phyloP scores from a whole-genome alignment of 352 stramenopile genomes.

The Thalassiosira mediterranea region DNA sequence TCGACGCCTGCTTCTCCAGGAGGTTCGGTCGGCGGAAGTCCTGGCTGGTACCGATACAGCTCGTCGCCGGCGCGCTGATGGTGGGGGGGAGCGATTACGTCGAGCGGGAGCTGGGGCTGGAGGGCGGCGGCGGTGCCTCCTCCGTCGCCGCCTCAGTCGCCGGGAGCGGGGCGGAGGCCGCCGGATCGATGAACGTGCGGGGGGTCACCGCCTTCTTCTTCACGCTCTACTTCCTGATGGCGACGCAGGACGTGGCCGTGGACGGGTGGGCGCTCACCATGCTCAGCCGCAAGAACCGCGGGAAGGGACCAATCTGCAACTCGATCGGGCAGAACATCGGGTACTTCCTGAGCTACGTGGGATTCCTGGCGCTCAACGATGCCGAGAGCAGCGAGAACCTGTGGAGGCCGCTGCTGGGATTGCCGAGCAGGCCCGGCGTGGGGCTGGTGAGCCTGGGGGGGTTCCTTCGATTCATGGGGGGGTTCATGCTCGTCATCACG shows the following conservation, averaged over 20 bases:
- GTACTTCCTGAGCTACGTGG: constrained; percentile 97
- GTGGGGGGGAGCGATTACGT: constrained; percentile 86
- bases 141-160: background rate
- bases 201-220: constrained; percentile 96
- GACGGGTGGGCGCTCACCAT: constrained; percentile 99
- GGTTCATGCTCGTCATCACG: constrained; percentile 78
- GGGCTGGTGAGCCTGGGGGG: constrained; percentile 68
- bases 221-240: constrained; percentile 98
- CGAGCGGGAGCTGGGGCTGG: constrained; percentile 71
- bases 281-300: constrained; percentile 95
- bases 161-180: background rate
- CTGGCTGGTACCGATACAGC: constrained; percentile 96
- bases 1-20: constrained; percentile 92
- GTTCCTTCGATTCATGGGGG: constrained; percentile 80
- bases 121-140: background rate
- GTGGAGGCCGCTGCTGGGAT: constrained; percentile 68
- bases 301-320: constrained; percentile 95
- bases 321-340: constrained; percentile 95
- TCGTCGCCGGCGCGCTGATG: constrained; percentile 95
- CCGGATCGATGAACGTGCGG: constrained; percentile 88
- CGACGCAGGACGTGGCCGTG: constrained; percentile 99
- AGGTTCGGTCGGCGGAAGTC: constrained; percentile 91
- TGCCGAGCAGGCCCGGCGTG: constrained; percentile 55
- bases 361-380: constrained; percentile 97
- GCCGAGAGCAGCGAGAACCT: constrained; percentile 74